Conservation (phyloP, 768 basidiomycete genomes). For the Pleurotus citrinopileatus region DNA sequence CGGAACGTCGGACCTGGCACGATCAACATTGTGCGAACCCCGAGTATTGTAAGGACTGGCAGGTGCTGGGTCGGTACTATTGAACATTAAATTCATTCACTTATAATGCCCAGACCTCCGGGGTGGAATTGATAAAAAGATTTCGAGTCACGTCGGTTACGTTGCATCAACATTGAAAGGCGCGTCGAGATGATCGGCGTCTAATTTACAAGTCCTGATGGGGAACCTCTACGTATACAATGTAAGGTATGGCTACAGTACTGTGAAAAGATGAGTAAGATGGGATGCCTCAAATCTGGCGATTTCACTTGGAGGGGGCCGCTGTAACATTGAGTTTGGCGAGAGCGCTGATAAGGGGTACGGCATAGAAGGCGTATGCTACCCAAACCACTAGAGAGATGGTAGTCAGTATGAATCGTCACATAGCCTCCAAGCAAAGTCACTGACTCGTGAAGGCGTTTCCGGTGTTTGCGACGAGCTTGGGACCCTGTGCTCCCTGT, state of each 20-base stretch:
- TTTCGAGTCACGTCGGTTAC: no score
- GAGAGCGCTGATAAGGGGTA: conserved; percentile 67
- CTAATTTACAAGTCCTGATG: no score
- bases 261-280: neutral
- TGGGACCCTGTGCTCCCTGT: conserved; percentile 51
- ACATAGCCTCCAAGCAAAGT: neutral
- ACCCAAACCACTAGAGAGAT: conserved; percentile 67
- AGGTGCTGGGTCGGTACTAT: no score
- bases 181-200: no score
- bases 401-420: neutral
- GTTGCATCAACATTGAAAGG: no score
- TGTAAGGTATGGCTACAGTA: neutral
- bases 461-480: conserved; percentile 58
- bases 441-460: conserved; percentile 75
- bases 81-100: no score
- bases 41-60: no score
- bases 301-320: conserved; percentile 30
- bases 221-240: no score
- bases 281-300: neutral
- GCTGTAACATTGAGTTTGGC: conserved; percentile 64
- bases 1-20: no score
- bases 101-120: no score
- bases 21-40: no score
- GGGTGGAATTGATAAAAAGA: no score
- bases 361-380: conserved; percentile 69